Evolutionary conservation across 2,329 filamentous ascomycete species (phyloP), one percentile per base, ranked within the genome.

Genomic region (Helminthosporium solani): DNA sequence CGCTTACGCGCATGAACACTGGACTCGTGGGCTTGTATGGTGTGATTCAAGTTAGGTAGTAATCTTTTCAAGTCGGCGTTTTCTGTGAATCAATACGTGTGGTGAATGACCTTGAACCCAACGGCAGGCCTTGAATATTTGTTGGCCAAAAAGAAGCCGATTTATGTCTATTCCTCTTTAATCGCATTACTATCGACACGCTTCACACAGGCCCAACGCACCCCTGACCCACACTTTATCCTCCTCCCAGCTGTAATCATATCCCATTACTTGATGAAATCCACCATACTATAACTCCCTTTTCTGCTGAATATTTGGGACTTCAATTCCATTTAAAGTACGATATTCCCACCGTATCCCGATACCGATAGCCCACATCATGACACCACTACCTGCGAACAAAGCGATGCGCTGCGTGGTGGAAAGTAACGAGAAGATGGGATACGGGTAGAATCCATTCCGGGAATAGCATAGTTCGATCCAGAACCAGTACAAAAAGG

Each of bases 371-470:
- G 75, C 66, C 2, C 87, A 85, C 82, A 95, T 91, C 14, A 88
- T 70, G 1, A 79, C 61, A 1, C 88, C 90, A 33, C 87, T 87
- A 15, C 81, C 72, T 1, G 76, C 77, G 57, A 95, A 95, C 8
- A 95, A 74, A 0, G 80, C 71, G 7, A 84, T 73, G 16, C 91
- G 80, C 61, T 90, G 84, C 39, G 73, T 64, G 0, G 83, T 86
- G 40, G 76, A 78, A 33, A 95, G 73, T 35, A 87, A 66, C 7
- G 77, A 84, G 53, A 96, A 92, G 20, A 96, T 78, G 1, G 91
- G 90, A 68, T 96, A 96, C 0, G 90, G 90, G 58, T 95, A 95
- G 57, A 78, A 84, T 43, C 84, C 82, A 58, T 90, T 90, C 48
- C 79, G 74, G 35, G 75, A 75, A 58, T 81, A 87, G 71, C 86